These are phyloP conservation scores for Solanum sitiens DNA, from an alignment of 257 asterid genomes.

Conservation along the genomic window DNA sequence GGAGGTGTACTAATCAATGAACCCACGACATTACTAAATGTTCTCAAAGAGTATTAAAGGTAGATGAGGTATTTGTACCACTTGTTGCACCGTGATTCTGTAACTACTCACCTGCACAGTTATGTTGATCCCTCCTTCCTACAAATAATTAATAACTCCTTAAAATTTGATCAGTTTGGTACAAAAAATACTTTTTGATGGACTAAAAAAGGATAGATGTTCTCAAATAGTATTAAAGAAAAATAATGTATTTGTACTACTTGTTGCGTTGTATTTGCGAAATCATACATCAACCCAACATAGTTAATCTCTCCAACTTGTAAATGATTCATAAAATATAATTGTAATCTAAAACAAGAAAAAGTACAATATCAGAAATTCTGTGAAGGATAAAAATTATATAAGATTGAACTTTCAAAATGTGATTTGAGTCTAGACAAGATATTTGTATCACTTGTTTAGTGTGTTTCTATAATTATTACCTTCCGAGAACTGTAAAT, in stretches of 20 bases:
- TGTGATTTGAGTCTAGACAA: background rate
- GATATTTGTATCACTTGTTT: background rate
- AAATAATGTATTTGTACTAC: background rate
- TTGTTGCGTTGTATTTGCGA: background rate
- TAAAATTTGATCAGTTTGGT: no score
- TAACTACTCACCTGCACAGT: background rate
- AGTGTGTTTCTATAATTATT: background rate
- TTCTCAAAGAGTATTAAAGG: background rate
- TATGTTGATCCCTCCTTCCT: background rate
- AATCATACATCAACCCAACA: background rate
- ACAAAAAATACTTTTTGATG: no score
- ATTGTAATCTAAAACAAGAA: background rate
- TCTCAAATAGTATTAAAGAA: no score
- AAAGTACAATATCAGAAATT: no score
- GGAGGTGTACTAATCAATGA: no score
- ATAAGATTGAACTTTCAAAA: background rate
- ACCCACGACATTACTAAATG: no score
- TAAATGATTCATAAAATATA: background rate
- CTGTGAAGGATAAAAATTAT: background rate
- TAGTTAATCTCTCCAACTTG: background rate
- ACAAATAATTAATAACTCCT: no score
- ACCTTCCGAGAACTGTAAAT: background rate
- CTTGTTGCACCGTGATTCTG: background rate
- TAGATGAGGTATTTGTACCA: background rate
- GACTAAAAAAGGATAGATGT: background rate